Evolutionary conservation across 208 protist genomes (phyloP), one percentile per base, ranked within the genome.

Genomic region (Leishmania turanica): DNA sequence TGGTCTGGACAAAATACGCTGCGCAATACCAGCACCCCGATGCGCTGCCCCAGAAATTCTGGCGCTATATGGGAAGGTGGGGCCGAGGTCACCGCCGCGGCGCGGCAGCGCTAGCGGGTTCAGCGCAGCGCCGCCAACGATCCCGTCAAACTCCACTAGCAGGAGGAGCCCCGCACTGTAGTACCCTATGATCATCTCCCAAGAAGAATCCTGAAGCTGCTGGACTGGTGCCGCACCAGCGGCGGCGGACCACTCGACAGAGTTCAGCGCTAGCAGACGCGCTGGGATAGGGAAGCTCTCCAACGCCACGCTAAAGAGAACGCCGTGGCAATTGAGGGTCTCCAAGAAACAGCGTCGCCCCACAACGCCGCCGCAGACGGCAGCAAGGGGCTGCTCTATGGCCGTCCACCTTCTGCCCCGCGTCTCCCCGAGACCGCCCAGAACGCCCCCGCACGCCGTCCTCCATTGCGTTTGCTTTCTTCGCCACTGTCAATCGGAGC

Each of bases 161-260:
- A 82, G 76, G 34, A 84, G 88, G 24, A 92, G 85, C 80, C 90
- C 85, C 27, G 90, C 80, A 80, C 89, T 88, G 79, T 90, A 76
- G 77, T 90, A 89, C 27, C 91, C 53, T 88, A 91, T 92, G 71
- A 84, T 89, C 58, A 93, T 88, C 24, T 75, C 45, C 90, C 87
- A 92, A 19, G 78, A 70, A 37, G 56, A 9, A 1, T 37, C 21
- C 27, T 64, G 27, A 64, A 27, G 19, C 58, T 34, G 58, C 7
- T 64, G 5, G 78, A 19, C 75, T 51, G 31, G 74, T 65, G 79
- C 34, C 53, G 11, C 71, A 80, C 21, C 31, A 69, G 58, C 8
- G n/a, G 51, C 15, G 27, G 27, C 11, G 19, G n/a, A 27, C 24
- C 7, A 8, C 58, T 27, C 27, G 58, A 31, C 21, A 31, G 58